Percentiles rank a stretch among this genome's conserved stretches.
phyloP scores from a whole-genome alignment of 352 stramenopile species.

The Lagenidium sp. region DNA sequence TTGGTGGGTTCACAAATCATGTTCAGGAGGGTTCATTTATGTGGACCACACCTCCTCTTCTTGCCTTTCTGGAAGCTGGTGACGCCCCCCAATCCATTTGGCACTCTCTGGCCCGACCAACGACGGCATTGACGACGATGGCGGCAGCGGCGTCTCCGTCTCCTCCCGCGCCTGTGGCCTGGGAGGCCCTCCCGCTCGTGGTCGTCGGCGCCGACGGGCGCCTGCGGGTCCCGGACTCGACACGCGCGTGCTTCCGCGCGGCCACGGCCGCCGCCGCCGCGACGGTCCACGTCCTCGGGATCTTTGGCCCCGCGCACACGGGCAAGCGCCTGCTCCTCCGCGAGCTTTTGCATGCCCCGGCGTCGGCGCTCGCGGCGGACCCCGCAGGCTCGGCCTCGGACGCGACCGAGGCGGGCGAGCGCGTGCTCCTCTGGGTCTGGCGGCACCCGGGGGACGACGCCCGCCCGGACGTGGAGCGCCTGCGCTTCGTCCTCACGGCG shows the following conservation, averaged over 20 bases:
- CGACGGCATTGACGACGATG: too few relatives aligned
- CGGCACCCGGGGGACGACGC: neutral
- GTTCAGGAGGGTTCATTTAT: neutral
- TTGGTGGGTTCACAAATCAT: too few relatives aligned
- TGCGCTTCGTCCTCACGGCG: slow-evolving; percentile 9
- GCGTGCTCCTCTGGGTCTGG: slow-evolving; percentile 49
- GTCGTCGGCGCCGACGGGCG: neutral
- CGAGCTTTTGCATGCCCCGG: slow-evolving; percentile 24
- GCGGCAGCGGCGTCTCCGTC: too few relatives aligned
- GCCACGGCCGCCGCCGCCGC: slow-evolving; percentile 2
- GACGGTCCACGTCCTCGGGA: slow-evolving; percentile 28
- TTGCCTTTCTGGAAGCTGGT: too few relatives aligned
- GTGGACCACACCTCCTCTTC: neutral
- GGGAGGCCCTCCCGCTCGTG: slow-evolving; percentile 32
- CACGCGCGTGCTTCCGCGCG: slow-evolving; percentile 19
- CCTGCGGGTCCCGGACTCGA: slow-evolving; percentile 12
- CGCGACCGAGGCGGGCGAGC: neutral
- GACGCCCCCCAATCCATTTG: too few relatives aligned
- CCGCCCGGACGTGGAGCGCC: neutral
- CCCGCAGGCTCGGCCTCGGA: slow-evolving; percentile 11
- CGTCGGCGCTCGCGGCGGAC: too few relatives aligned
- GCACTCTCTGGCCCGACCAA: too few relatives aligned
- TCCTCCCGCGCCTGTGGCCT: too few relatives aligned
- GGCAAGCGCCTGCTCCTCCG: slow-evolving; percentile 38
- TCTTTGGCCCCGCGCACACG: slow-evolving; percentile 26